Base-by-base conservation (phyloP, 331 rosid genomes). In the Malus hybrid region DNA sequence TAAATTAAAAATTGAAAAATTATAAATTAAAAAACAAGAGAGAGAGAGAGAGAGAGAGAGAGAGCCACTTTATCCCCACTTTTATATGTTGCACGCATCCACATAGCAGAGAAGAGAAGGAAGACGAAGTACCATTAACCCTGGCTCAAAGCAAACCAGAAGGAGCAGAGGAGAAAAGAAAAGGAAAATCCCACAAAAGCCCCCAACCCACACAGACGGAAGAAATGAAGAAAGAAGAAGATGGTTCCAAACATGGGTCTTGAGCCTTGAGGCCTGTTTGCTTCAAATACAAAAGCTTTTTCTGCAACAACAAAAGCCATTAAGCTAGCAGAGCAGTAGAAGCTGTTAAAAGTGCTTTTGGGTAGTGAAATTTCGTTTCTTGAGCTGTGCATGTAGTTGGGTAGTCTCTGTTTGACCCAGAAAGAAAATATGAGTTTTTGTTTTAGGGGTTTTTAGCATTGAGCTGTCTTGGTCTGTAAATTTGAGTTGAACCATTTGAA, bases 11-110 rank as follows among this genome's bases (percentile, higher is more conserved):
- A 28, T 28, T 28, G 29, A 36, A 39, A 39, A 39, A 39, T 39
- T 27, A 67, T 1, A 64, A 64, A 33, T 12, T 3, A 77, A 74
- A 34, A 14, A 67, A 55, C 29, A 10, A 39, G 46, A 39, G 65
- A 54, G 69, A 15, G 59, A 5, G 33, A 12, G 7, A 36, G 61
- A 32, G 19, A 22, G 19, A 29, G 50, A 60, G 65, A 68, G 76
- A 61, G 79, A 67, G 31, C 22, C 86, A 87, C 98, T 89, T 90
- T 90, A 88, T 39, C 46, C 46, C 92, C 86, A 88, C 90, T 93
- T 90, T 90, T 89, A 90, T 91, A 90, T 87, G 96, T 83, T 93
- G 95, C 96, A 90, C 93, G 97, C 93, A 89, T 89, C 93, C 81
- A 60, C 87, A 89, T 88, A 78, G 93, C 86, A 79, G 95, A 85